Evolutionary conservation across 1,284 basidiomycete species (phyloP), one percentile per base, ranked within the genome.

Genomic region (Rhodotorula sp.): DNA sequence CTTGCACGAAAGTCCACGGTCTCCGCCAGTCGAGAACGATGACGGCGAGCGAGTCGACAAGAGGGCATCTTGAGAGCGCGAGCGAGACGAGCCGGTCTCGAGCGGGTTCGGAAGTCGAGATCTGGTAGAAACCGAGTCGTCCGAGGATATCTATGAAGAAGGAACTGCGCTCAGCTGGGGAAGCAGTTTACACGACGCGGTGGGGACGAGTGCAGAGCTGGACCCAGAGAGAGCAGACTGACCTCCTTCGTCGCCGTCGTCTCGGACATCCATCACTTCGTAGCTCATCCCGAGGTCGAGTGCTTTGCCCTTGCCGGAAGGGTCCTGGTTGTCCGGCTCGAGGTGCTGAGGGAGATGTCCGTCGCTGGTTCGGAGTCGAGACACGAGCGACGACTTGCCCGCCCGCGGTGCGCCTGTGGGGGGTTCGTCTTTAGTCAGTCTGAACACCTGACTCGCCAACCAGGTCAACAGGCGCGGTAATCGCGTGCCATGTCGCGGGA

Each of bases 11-110:
- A 0, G 88, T 87, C 87, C 91, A 93, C 0, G 95, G 95, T 75
- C 87, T 86, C 75, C 93, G 93, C 95, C 95, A 98, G 80, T 99
- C 95, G n/a, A 98, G 84, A 0, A 89, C 86, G 76, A 98, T 90
- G 76, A 97, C 83, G 60, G 94, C 87, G 20, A 93, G 84, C 0
- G 92, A 91, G 77, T 95, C 90, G 49, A 88, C 84, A 15, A 94
- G 80, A 8, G 87, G 84, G 24, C 85, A 66, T 8, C 90, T 88
- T 0, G 91, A 89, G 26, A 96, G 83, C 68, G 94, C 92, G 72
- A 91, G 87, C 0, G 92, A 91, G 1, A 97, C 80, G n/a, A 98
- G 82, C 4, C 88, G 83, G 4, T 88, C 87, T 76, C 93, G 89
- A 3, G 89, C 85, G 0, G 85, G 81, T 24, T 88, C 84, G 6